Base-by-base conservation (phyloP, 257 asterid species). In the Solanum rostratum region DNA sequence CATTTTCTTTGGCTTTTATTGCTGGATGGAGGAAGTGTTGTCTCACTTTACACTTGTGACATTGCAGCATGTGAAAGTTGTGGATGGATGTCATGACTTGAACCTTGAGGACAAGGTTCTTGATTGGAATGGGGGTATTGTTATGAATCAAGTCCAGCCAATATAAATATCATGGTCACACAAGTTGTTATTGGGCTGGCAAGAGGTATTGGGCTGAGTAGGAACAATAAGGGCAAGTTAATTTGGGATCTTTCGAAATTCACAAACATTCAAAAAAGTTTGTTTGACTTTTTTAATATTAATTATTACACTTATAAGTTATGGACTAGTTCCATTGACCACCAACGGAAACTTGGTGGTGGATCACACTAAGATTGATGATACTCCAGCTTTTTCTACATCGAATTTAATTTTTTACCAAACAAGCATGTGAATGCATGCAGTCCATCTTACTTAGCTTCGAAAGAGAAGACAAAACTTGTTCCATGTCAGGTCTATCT, bases 401-500 rank as follows among this genome's bases (percentile, higher is more conserved):
- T 73, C 59, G 45, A 45, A 71, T 71, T 43, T 45, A 22, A 71
- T 12, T 59, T 45, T 73, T 73, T 73, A 73, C 81, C 59, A 45
- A 73, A 45, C 18, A 45, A 73, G 57, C n/a, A 2, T 8, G 9
- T 1, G 81, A 73, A 73, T 27, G 55, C 59, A 73, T 45, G 59
- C 81, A 22, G n/a, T 73, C 84, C 86, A 81, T 89, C 80, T 85
- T 89, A 6, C 90, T 91, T 78, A 92, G 87, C 89, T 94, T 93
- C 8, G 81, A 68, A 73, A 95, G 92, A 82, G 90, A 88, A 69
- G 90, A 37, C 85, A 91, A 53, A 79, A 93, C 95, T 55, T 88
- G 79, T 22, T 94, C 94, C 97, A 94, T 95, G 74, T 91, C 88
- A 19, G 99, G 97, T 55, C 97, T 88, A 59, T 88, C 88, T 24